These are phyloP conservation scores for Lasiodiplodia sp. DNA, from an alignment of 2,329 filamentous ascomycete species.

Conservation along the genomic window DNA sequence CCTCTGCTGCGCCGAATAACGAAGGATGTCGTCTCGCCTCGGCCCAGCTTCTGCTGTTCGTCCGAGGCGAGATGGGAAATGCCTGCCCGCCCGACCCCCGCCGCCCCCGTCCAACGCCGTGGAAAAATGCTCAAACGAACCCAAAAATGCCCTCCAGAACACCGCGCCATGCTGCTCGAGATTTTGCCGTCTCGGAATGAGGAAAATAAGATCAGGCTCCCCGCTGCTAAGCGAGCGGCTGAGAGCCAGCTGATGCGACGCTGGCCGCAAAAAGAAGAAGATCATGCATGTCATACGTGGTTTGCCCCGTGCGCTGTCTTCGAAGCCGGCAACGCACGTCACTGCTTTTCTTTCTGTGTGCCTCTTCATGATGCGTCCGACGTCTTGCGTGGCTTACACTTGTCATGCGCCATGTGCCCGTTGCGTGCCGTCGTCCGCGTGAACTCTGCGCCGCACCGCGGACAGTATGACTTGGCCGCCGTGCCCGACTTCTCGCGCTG, in stretches of 20 bases:
- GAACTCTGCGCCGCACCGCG: conserved; percentile 91
- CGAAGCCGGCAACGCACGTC: neutral
- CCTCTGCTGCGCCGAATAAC: conserved; percentile 15
- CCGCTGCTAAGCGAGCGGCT: conserved; percentile 16
- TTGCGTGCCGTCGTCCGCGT: conserved; percentile 88
- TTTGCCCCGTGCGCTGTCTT: neutral
- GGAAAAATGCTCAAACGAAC: conserved; percentile 26
- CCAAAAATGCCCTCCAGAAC: conserved; percentile 14
- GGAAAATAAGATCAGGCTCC: conserved; percentile 12
- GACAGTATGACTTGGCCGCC: conserved; percentile 86
- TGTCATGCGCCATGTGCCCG: conserved; percentile 85
- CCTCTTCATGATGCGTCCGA: conserved; percentile 43
- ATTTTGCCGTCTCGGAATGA: neutral
- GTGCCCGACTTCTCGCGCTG: conserved; percentile 95
- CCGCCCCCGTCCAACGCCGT: conserved; percentile 18
- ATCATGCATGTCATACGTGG: conserved; percentile 29
- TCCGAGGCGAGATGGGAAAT: neutral
- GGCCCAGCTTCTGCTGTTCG: neutral
- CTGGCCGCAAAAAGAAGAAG: conserved; percentile 24
- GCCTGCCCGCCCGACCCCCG: conserved; percentile 1
- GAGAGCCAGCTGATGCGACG: conserved; percentile 25
- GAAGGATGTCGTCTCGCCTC: conserved; percentile 12
- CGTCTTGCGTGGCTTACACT: conserved; percentile 79
- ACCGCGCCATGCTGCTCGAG: conserved; percentile 30
- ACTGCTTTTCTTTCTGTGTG: neutral